Evolutionary conservation across 306 rosid species (phyloP), one percentile per base, ranked within the genome.

Genomic region (Gynostemma pentaphyllum): DNA sequence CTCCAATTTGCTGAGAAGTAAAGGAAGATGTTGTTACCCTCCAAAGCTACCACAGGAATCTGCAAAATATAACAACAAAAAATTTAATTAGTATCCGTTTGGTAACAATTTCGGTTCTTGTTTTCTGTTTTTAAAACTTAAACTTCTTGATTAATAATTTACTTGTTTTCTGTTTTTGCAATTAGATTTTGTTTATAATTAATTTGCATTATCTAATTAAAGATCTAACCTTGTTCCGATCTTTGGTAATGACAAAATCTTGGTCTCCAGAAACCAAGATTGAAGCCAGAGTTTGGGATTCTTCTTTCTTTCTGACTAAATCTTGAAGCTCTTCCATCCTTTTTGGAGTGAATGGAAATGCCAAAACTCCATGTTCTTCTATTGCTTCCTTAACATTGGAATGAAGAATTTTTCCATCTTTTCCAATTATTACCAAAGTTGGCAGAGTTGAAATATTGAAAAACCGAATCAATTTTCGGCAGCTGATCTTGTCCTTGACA

Each of bases 1-100:
- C 82, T 73, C 82, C 82, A 73, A 52, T 69, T 72, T 45, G 82
- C 78, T 37, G 82, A 77, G 72, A 69, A 78, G 53, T 73, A 78
- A 6, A 78, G 72, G 68, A 77, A 64, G 57, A 77, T 42, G 42
- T 57, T 71, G 69, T 77, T 77, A n/a, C 81, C 81, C 41, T 59
- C 72, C 26, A 77, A 69, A 21, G 73, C 78, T 64, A 78, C 65
- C 44, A 77, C 75, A 0, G 66, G 78, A 36, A 77, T 69, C 80
- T 71, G 45, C 28, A 26, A 27, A 46, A 12, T 13, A 32, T 2
- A 5, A 1, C 47, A 7, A 7, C 1, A 9, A 32, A 27, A n/a
- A n/a, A n/a, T n/a, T n/a, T n/a, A n/a, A n/a, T n/a, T n/a, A n/a
- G n/a, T n/a, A n/a, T n/a, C n/a, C n/a, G n/a, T n/a, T n/a, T n/a